Evolutionary conservation across 2,329 filamentous ascomycete species (phyloP), one percentile per base, ranked within the genome.

Genomic region (Ceratocystis papillata): DNA sequence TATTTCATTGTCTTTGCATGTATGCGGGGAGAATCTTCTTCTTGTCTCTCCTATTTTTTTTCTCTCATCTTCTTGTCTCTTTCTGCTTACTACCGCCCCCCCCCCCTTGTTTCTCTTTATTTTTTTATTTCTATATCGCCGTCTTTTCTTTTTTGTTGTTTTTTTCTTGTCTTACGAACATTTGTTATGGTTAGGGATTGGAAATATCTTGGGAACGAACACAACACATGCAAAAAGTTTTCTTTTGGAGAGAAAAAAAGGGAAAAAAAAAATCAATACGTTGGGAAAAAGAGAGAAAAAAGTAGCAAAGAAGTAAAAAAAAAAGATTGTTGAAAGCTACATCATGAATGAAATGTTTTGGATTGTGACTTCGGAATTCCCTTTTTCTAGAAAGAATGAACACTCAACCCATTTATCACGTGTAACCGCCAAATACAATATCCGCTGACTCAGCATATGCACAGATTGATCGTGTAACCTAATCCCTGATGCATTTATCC

Each of bases 101-200:
- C 3, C 37, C 3, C 37, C 37, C 37, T 5, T 41, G 22, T 28
- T 57, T 25, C 45, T 3, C n/a, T 41, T 15, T 44, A 22, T 7
- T 22, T 28, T 48, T 46, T 12, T 55, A 17, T 30, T 53, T 53
- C n/a, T 17, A 46, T 55, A 22, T 53, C 33, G 50, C 17, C 37
- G n/a, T 65, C 20, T 57, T 55, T 15, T 10, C 12, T 57, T 64
- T 17, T 30, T 60, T 45, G 25, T 41, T 50, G 41, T 64, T 28
- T 55, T 55, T 33, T 33, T 50, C 48, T 57, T 22, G n/a, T 25
- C 45, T n/a, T 59, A 33, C 8, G 53, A 53, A 33, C 44, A 50
- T 64, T 48, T 33, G 37, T 41, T 41, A 41, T 41, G 37, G 37
- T 41, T 41, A 41, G 37, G 37, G 37, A 41, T 46, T 20, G n/a